A percentile compares a stretch with the other conserved stretches of the same genome.
These are phyloP conservation scores for Phylloporus rhodoxanthus DNA, from an alignment of 768 basidiomycete genomes.

Conservation along the genomic window DNA sequence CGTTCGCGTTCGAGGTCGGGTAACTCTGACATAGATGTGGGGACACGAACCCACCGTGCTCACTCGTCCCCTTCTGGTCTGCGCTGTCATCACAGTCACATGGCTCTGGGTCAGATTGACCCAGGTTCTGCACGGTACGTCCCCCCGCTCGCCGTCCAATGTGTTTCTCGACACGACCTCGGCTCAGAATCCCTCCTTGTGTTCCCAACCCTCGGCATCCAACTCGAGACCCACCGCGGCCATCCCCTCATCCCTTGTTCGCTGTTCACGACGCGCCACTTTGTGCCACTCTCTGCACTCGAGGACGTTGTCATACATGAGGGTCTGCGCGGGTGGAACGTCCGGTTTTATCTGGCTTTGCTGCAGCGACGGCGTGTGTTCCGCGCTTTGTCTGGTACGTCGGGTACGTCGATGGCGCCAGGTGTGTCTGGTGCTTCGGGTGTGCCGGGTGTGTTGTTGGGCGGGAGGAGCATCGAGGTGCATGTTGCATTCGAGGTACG, in stretches of 20 bases:
- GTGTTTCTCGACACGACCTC: neutral
- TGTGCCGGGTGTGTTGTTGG: neutral
- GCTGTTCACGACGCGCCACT: conserved; percentile 37
- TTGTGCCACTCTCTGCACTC: conserved; percentile 52
- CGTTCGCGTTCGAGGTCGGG: neutral
- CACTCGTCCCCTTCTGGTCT: conserved; percentile 1
- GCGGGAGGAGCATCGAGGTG: neutral
- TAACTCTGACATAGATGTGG: neutral
- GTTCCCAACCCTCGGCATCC: conserved; percentile 63
- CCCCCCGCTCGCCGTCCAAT: neutral
- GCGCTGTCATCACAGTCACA: conserved; percentile 12
- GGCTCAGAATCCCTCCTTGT: conserved; percentile 64
- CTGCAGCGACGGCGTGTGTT: conserved; percentile 21
- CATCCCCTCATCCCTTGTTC: conserved; percentile 32
- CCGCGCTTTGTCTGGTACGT: neutral
- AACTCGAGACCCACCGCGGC: conserved; percentile 67
- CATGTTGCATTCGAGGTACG: conserved; percentile 56
- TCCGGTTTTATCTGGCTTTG: conserved; percentile 61
- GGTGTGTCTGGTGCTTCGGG: neutral
- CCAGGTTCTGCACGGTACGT: conserved; percentile 45
- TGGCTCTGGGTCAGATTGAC: conserved; percentile 34
- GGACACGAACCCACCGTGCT: neutral
- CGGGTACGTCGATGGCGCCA: neutral
- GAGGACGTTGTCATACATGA: conserved; percentile 71
- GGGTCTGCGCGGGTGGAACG: conserved; percentile 64